Evolutionary conservation across 2,329 filamentous ascomycete species (phyloP).

Genomic region (Colletotrichum zoysiae): DNA sequence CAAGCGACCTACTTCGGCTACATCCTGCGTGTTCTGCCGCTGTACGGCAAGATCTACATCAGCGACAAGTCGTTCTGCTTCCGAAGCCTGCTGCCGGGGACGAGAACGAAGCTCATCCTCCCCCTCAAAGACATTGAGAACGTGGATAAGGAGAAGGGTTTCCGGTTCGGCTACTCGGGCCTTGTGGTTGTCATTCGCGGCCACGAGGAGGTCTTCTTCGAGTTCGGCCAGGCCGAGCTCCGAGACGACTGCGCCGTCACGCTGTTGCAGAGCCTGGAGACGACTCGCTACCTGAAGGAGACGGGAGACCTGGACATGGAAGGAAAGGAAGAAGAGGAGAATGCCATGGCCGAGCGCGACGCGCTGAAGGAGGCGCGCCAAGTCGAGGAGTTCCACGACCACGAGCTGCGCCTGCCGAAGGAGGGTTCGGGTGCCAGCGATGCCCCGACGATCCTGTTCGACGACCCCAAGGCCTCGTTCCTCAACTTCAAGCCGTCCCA

Average conservation of each 20-base stretch:
- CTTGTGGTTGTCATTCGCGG: slow-evolving; percentile 93
- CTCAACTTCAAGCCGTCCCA: slow-evolving; percentile 90
- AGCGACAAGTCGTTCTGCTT: slow-evolving; percentile 92
- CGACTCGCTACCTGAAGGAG: slow-evolving; percentile 76
- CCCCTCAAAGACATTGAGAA: slow-evolving; percentile 94
- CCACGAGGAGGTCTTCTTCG: slow-evolving; percentile 96
- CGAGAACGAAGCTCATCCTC: slow-evolving; percentile 90
- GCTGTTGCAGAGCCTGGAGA: slow-evolving; percentile 81
- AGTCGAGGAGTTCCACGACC: slow-evolving; percentile 60
- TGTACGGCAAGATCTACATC: slow-evolving; percentile 97
- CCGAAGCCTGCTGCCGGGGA: slow-evolving; percentile 88
- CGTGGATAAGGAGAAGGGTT: slow-evolving; percentile 94
- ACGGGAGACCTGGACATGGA: slow-evolving; percentile 76
- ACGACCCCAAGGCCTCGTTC: slow-evolving; percentile 88
- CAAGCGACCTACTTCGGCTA: slow-evolving; percentile 93
- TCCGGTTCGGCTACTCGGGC: slow-evolving; percentile 90
- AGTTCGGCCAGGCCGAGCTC: slow-evolving; percentile 82
- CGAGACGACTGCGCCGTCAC: slow-evolving; percentile 92
- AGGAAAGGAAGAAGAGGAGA: slow-evolving; percentile 77
- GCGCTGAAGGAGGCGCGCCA: slow-evolving; percentile 81
- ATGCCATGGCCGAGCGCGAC: slow-evolving; percentile 83
- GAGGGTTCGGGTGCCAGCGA: slow-evolving; percentile 63
- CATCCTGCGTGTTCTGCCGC: slow-evolving; percentile 87
- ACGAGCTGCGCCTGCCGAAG: slow-evolving; percentile 64
- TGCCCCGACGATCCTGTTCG: slow-evolving; percentile 84